Evolutionary conservation across 2,329 filamentous ascomycete species (phyloP), one percentile per base, ranked within the genome.

Genomic region (Periconia sp.): DNA sequence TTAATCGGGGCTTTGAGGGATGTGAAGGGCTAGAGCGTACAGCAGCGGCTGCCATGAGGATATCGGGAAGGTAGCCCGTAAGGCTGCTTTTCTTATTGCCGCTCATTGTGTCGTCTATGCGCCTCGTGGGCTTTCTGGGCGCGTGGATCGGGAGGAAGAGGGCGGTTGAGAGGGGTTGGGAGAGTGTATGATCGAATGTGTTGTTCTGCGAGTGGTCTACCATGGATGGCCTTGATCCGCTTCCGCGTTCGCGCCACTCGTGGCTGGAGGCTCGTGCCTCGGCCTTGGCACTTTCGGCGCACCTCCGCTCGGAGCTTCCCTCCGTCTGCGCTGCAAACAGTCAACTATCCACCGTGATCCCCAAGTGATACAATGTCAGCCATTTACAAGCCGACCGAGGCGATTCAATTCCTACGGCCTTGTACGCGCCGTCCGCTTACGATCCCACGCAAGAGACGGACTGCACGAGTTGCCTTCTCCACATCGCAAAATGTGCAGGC

Each of bases 21-120:
- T n/a, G n/a, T n/a, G 36, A 3, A 25, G 24, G 29, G 30, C 26
- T 19, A 25, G 36, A 13, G 22, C 71, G 41, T 71, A 74, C 72
- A 25, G 70, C 66, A 22, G 71, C 70, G 24, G 65, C 63, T 15
- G 65, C 63, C 54, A 74, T 67, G 47, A 74, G 54, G 34, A 73
- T 68, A 46, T 71, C 68, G 13, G 67, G 66, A 29, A 71, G 56
- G 46, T 71, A 70, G 44, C 63, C 62, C 22, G 63, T 65, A 38
- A 69, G 61, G 50, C 59, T 61, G 36, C 58, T 66, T 52, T 68
- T 68, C 58, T 68, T 69, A 29, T 69, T 69, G 1, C 58, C 55
- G 30, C 61, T 65, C 65, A 69, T 69, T 9, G 16, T 61, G 48
- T 13, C 22, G 21, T 16, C 12, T 39, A 3, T 22, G n/a, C 19